Conservation (phyloP, 352 stramenopile genomes). For the Phytophthora quininea region DNA sequence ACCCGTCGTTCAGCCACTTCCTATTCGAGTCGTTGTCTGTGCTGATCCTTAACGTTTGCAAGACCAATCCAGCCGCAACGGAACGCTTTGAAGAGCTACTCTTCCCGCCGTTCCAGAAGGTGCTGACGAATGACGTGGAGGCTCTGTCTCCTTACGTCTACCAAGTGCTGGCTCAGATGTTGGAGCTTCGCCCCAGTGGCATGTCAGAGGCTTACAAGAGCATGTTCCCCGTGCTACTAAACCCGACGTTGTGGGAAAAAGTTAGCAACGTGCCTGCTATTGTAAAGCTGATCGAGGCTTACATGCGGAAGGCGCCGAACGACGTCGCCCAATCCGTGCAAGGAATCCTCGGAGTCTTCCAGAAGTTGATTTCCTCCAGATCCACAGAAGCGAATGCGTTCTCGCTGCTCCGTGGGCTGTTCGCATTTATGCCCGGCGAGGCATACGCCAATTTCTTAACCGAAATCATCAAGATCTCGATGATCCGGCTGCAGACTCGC, state of each 20-base stretch:
- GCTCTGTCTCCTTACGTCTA: slow-evolving; percentile 98
- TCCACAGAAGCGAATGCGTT: slow-evolving; percentile 95
- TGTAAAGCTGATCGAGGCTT: slow-evolving; percentile 96
- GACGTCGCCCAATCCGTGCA: slow-evolving; percentile 86
- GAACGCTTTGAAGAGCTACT: slow-evolving; percentile 95
- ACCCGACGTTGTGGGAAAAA: slow-evolving; percentile 94
- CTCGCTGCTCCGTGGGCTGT: slow-evolving; percentile 90
- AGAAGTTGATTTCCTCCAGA: slow-evolving; percentile 96
- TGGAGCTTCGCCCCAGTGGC: slow-evolving; percentile 92
- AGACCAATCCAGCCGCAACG: slow-evolving; percentile 72
- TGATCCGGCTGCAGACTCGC: slow-evolving; percentile 93
- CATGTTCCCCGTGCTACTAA: slow-evolving; percentile 95
- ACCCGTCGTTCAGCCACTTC: slow-evolving; percentile 99
- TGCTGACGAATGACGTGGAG: slow-evolving; percentile 97
- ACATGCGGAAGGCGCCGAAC: slow-evolving; percentile 93
- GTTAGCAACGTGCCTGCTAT: slow-evolving; percentile 98
- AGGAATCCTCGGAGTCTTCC: slow-evolving; percentile 97
- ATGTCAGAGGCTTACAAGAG: slow-evolving; percentile 93
- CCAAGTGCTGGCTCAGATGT: slow-evolving; percentile 98
- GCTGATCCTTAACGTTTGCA: slow-evolving; percentile 93
- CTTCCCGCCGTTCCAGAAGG: slow-evolving; percentile 97
- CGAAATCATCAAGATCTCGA: slow-evolving; percentile 94
- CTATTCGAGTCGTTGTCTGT: slow-evolving; percentile 99
- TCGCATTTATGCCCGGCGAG: slow-evolving; percentile 86
- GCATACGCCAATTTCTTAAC: slow-evolving; percentile 82